phyloP scores from a whole-genome alignment of 352 stramenopile genomes.

The Saprolegnia parasitica region DNA sequence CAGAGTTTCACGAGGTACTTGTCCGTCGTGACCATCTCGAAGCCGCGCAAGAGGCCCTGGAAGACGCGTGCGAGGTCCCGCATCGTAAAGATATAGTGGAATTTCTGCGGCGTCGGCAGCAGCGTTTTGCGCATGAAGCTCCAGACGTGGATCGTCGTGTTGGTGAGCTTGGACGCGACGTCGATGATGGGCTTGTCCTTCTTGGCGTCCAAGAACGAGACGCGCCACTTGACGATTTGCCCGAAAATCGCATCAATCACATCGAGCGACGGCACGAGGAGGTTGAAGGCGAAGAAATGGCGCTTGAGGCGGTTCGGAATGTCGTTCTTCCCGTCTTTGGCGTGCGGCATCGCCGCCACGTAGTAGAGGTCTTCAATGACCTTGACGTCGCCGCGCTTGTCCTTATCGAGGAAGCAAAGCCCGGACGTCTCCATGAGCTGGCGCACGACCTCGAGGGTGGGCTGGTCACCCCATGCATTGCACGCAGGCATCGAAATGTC shows the following conservation, averaged over 20 bases:
- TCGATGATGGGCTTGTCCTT: constrained; percentile 41
- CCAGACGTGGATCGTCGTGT: constrained; percentile 60
- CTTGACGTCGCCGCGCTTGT: constrained; percentile 78
- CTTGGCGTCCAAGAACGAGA: constrained; percentile 33
- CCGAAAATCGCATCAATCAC: constrained; percentile 86
- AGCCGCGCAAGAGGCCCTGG: constrained; percentile 65
- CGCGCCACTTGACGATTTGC: constrained; percentile 62
- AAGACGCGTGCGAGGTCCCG: constrained; percentile 69
- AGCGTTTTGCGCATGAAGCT: constrained; percentile 59
- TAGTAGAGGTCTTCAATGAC: constrained; percentile 63
- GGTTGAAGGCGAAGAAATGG: constrained; percentile 86
- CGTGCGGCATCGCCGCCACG: constrained; percentile 58
- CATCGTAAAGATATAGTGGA: constrained; percentile 80
- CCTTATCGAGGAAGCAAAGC: constrained; percentile 78
- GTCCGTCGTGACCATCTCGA: constrained; percentile 48
- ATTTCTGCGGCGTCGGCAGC: constrained; percentile 72
- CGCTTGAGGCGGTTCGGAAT: constrained; percentile 86
- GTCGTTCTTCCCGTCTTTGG: constrained; percentile 67
- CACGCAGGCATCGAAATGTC: constrained; percentile 63
- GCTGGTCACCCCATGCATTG: constrained; percentile 73
- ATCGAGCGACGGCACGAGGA: constrained; percentile 64
- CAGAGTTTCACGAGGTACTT: constrained; percentile 62
- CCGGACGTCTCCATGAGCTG: constrained; percentile 64
- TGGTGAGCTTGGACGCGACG: constrained; percentile 42
- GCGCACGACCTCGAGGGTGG: constrained; percentile 65